A percentile compares a stretch with the other conserved stretches of the same genome.
phyloP scores from a whole-genome alignment of 768 basidiomycete species.

The Leccinum uliginosum region DNA sequence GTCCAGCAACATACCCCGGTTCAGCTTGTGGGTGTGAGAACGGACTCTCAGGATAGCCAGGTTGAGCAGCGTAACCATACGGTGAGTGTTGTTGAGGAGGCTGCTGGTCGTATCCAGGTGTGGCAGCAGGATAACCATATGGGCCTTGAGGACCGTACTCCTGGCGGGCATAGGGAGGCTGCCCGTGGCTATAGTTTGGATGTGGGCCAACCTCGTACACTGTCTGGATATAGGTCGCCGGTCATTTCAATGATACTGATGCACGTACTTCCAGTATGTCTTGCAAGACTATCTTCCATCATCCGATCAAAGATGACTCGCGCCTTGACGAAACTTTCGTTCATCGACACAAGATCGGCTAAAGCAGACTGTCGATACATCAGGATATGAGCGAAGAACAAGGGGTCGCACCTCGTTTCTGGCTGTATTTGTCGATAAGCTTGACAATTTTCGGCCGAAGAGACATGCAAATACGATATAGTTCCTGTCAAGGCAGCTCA shows the following conservation, averaged over 20 bases:
- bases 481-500: constrained; percentile 48
- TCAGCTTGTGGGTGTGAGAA: constrained; percentile 27
- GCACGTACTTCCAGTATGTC: constrained; percentile 59
- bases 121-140: constrained; percentile 43
- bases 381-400: neutral
- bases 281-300: constrained; percentile 86
- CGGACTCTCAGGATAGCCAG: constrained; percentile 24
- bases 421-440: constrained; percentile 94
- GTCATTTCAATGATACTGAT: neutral
- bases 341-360: constrained; percentile 95
- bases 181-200: constrained; percentile 26
- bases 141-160: constrained; percentile 35
- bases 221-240: constrained; percentile 21
- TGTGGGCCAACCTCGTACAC: constrained; percentile 48
- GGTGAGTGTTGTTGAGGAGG: constrained; percentile 31
- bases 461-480: constrained; percentile 87
- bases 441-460: constrained; percentile 94
- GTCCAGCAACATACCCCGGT: constrained; percentile 19
- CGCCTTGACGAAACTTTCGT: constrained; percentile 88
- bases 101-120: constrained; percentile 40
- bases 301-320: constrained; percentile 87
- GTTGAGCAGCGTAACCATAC: constrained; percentile 22
- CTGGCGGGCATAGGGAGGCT: constrained; percentile 25
- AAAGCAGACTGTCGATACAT: neutral
- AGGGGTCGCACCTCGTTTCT: constrained; percentile 64